Conservation (phyloP, 75 land plant species). For the Pinus albicaulis region DNA sequence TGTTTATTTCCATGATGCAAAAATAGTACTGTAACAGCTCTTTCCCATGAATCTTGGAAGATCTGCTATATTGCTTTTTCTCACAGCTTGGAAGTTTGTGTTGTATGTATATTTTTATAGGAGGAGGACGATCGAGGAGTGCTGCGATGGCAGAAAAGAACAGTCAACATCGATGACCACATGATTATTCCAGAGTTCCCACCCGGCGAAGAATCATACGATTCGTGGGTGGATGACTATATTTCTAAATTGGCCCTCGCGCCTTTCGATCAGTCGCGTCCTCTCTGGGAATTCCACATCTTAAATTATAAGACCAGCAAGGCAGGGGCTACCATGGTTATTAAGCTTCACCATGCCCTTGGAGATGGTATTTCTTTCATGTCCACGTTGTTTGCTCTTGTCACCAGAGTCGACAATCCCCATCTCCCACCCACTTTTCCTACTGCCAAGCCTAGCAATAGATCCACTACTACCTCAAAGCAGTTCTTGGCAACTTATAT, state of each 20-base stretch:
- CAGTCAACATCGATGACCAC: background rate
- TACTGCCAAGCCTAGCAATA: background rate
- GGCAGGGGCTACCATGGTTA: background rate
- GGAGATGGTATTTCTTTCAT: conserved; percentile 9
- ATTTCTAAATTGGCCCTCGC: background rate
- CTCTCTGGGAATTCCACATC: conserved; percentile 10
- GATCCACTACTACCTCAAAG: too few species aligned
- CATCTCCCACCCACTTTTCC: background rate
- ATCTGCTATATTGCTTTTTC: too few species aligned
- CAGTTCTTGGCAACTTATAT: background rate
- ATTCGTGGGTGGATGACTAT: background rate
- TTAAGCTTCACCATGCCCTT: background rate
- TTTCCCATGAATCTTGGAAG: too few species aligned
- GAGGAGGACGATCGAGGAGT: background rate
- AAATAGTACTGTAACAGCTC: too few species aligned
- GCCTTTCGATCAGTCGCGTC: background rate
- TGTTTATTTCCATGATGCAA: background rate
- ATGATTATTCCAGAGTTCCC: conserved; percentile 5
- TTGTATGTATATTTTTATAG: background rate
- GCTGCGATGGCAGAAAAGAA: conserved; percentile 1
- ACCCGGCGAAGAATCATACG: background rate
- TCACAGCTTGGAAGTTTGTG: too few species aligned
- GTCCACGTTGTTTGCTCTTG: background rate
- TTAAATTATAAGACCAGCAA: background rate
- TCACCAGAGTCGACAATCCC: background rate